Evolutionary conservation across 495 filamentous ascomycete species (phyloP).

Genomic region (Aspergillus affinis): DNA sequence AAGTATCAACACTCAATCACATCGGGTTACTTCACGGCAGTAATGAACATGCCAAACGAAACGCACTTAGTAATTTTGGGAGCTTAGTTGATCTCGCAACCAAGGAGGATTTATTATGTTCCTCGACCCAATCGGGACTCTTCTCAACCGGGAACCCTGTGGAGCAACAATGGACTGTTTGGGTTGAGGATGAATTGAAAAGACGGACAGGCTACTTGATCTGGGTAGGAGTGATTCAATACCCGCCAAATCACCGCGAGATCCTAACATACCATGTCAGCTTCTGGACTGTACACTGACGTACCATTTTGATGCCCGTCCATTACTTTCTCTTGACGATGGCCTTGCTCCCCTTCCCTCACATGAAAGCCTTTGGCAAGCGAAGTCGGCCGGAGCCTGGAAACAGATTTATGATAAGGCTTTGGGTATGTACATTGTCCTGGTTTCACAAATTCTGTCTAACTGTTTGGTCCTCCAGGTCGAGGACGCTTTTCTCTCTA

Average conservation of each 20-base stretch:
- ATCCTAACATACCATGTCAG: conserved; percentile 15
- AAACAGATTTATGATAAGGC: conserved; percentile 29
- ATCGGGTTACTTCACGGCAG: conserved; percentile 43
- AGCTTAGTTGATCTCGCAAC: conserved; percentile 34
- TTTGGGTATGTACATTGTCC: conserved; percentile 21
- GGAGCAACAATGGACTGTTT: conserved; percentile 25
- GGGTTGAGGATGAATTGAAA: conserved; percentile 37
- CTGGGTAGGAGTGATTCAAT: conserved; percentile 33
- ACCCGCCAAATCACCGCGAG: not conserved
- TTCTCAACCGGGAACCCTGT: conserved; percentile 12
- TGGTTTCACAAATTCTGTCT: conserved; percentile 3
- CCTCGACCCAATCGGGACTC: not conserved
- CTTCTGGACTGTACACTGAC: conserved; percentile 48
- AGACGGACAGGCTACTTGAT: conserved; percentile 46
- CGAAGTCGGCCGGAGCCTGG: conserved; percentile 38
- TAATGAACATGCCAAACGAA: conserved; percentile 28
- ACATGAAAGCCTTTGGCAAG: conserved; percentile 49
- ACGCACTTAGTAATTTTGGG: conserved; percentile 29
- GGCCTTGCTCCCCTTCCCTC: conserved; percentile 44
- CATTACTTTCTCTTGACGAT: conserved; percentile 41
- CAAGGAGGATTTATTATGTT: conserved; percentile 25
- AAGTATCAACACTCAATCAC: conserved; percentile 39
- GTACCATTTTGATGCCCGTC: conserved; percentile 41
- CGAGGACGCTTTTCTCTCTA: conserved; percentile 41
- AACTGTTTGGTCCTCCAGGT: conserved; percentile 8